Conservation (phyloP, 306 rosid species). For the Quillaja saponaria region DNA sequence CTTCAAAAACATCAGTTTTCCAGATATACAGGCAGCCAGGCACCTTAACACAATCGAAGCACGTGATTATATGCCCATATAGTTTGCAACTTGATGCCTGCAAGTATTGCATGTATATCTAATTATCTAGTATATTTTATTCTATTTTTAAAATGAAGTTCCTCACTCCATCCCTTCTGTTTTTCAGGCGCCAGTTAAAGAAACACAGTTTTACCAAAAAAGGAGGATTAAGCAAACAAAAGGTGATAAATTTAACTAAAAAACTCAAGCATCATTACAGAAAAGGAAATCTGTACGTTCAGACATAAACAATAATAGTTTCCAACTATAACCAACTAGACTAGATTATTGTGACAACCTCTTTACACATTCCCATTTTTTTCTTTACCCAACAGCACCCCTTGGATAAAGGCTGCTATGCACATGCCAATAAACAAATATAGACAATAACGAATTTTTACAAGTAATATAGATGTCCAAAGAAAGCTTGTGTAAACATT, state of each 20-base stretch:
- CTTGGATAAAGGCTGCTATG: constrained; percentile 31
- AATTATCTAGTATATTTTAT: no score
- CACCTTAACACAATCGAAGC: constrained; percentile 30
- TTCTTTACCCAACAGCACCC: constrained; percentile 18
- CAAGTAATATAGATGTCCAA: no score
- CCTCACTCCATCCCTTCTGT: constrained; percentile 22
- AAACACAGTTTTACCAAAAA: constrained; percentile 32
- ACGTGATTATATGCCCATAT: constrained; percentile 38
- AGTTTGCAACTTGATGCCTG: constrained; percentile 35
- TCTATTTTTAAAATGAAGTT: no score
- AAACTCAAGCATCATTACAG: constrained; percentile 35
- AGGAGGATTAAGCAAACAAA: constrained; percentile 29
- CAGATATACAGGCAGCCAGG: no score
- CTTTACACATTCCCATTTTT: constrained; percentile 28
- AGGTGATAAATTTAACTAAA: constrained; percentile 23
- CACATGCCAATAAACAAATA: background rate
- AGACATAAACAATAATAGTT: constrained; percentile 47
- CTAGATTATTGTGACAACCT: constrained; percentile 31
- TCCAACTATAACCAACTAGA: constrained; percentile 48
- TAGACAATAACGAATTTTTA: no score
- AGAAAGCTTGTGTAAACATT: constrained; percentile 6
- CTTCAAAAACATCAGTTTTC: constrained; percentile 25
- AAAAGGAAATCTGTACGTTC: constrained; percentile 74
- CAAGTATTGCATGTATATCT: background rate
- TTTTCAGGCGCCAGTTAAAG: constrained; percentile 23